A percentile compares a stretch with the other conserved stretches of the same genome.
Conservation (phyloP, 208 protist species). For the Leptomonas pyrrhocoris region DNA sequence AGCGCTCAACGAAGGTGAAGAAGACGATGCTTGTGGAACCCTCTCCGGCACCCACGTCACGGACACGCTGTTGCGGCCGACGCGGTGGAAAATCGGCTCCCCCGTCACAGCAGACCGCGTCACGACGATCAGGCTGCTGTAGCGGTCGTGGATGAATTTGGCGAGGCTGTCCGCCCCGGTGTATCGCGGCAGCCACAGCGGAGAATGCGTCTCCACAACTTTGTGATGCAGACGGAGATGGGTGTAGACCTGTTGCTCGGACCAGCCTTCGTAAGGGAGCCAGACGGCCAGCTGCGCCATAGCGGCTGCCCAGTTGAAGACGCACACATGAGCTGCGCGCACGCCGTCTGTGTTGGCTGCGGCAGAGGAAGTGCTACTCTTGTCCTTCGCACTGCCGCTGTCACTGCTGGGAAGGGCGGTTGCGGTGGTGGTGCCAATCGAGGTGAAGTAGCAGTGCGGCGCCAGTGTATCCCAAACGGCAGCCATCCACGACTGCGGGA, state of each 20-base stretch:
- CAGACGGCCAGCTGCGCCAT: constrained; percentile 32
- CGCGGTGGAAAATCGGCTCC: constrained; percentile 41
- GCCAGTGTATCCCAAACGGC: constrained; percentile 22
- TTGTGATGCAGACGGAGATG: constrained; percentile 28
- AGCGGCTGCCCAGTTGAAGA: constrained; percentile 54
- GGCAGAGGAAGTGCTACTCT: neutral
- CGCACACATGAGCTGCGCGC: constrained; percentile 19
- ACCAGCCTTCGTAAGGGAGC: constrained; percentile 71
- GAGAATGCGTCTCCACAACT: constrained; percentile 15
- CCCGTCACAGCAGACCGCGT: constrained; percentile 69
- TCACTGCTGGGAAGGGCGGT: neutral
- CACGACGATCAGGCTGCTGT: constrained; percentile 40
- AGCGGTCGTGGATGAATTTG: constrained; percentile 44
- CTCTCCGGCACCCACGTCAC: constrained; percentile 11
- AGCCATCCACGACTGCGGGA: constrained; percentile 5
- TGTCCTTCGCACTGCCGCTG: neutral
- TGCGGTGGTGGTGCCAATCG: neutral
- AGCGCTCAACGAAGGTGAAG: neutral
- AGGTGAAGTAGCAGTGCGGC: constrained; percentile 23
- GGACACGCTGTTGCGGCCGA: constrained; percentile 36
- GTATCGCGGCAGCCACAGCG: constrained; percentile 18
- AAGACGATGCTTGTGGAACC: neutral
- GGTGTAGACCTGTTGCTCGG: constrained; percentile 46
- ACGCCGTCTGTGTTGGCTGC: neutral
- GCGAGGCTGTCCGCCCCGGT: constrained; percentile 30